phyloP scores from a whole-genome alignment of 2,329 filamentous ascomycete species.

The Pyrenophora teres region DNA sequence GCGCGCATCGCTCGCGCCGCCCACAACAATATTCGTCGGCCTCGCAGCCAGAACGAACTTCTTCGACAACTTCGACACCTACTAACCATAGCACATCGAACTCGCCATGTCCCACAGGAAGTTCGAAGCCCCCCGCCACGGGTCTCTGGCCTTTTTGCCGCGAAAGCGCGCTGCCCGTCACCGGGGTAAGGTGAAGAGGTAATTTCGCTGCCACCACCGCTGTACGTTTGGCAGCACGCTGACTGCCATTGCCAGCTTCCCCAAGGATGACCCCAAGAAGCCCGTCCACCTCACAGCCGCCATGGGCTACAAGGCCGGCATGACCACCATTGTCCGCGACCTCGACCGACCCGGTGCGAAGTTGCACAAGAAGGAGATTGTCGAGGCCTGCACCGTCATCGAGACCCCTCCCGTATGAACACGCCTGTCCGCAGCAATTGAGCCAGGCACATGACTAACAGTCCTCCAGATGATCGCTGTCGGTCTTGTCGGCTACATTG shows the following conservation, averaged over 20 bases:
- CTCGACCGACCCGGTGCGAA: slow-evolving; percentile 99
- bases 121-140: slow-evolving; percentile 91
- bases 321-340: slow-evolving; percentile 99
- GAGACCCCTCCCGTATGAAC: slow-evolving; percentile 69
- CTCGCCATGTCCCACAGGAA: slow-evolving; percentile 64
- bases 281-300: slow-evolving; percentile 96
- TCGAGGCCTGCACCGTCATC: slow-evolving; percentile 50
- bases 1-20: slow-evolving; percentile 7
- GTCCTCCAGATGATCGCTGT: slow-evolving; percentile 91
- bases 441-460: slow-evolving; percentile 20
- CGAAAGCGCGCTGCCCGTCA: slow-evolving; percentile 90
- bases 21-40: slow-evolving; percentile 18
- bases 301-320: slow-evolving; percentile 99
- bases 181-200: slow-evolving; percentile 98
- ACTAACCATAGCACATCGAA: slow-evolving; percentile 46
- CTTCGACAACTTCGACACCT: slow-evolving; percentile 32
- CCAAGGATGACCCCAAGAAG: slow-evolving; percentile 99
- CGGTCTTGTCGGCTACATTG: slow-evolving; percentile 99
- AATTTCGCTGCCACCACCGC: slow-evolving; percentile 59
- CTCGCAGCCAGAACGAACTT: slow-evolving; percentile 26
- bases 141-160: slow-evolving; percentile 65
- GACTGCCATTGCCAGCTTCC: slow-evolving; percentile 70
- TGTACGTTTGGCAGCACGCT: slow-evolving; percentile 28
- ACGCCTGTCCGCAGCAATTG: slow-evolving; percentile 58
- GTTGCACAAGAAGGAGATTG: slow-evolving; percentile 80